Evolutionary conservation across 345 rosid species (phyloP), one percentile per base, ranked within the genome.

Genomic region (Populus tremula): DNA sequence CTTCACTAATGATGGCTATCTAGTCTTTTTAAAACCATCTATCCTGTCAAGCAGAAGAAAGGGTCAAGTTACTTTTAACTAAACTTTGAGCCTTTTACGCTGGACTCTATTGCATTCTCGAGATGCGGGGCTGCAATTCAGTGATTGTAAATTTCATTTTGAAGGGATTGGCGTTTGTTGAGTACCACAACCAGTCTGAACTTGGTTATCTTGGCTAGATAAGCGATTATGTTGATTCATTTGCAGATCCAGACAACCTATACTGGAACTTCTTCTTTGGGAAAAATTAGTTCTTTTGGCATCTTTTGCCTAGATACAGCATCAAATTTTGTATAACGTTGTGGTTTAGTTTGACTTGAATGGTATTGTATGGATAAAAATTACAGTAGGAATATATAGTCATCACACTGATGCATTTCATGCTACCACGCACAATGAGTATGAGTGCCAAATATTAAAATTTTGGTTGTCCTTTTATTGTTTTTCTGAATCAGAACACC

Each of bases 401-500:
- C 63, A 59, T 59, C 13, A 4, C 20, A 21, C 36, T 4, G 21
- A 54, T 36, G 11, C 29, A 39, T 23, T 69, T 69, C 18, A 27
- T 8, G 67, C 21, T 35, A 72, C 23, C 53, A 3, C 7, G 23
- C 33, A 8, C 2, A 21, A 17, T 38, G 54, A 59, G 29, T 61
- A 16, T 14, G 23, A 61, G 20, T 68, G 25, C 50, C 47, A 16
- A 20, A 9, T 36, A 21, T 50, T 20, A 7, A 27, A 23, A 18
- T 61, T 43, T 33, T 53, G 29, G 47, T 45, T 25, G 21, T 25
- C 31, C 33, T 63, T 41, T 12, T 62, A 62, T 7, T 70, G 12
- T 70, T 84, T 63, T 80, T 56, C 82, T 70, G 80, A 54, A 76
- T 71, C 81, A 92, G 98, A 86, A 41, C 77, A 76, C 93, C 87